Evolutionary conservation across 2,329 filamentous ascomycete genomes (phyloP), one percentile per base, ranked within the genome.

Genomic region (Alternaria longipes): DNA sequence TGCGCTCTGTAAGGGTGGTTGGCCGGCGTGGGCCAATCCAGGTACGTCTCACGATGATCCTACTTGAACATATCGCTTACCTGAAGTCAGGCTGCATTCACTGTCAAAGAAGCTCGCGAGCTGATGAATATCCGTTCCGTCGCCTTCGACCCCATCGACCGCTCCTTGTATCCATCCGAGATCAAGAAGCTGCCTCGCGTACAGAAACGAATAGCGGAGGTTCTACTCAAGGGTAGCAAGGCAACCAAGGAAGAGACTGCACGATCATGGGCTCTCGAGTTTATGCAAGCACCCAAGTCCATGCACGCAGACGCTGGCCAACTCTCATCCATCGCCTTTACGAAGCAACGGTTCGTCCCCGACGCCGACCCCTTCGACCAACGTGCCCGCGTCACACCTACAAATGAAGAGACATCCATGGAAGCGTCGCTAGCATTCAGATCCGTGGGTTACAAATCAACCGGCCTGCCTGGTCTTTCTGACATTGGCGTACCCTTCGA

Each of bases 371-470:
- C 81, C 1, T 84, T 86, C 11, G 78, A 85, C 47, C 69, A 84
- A 74, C 60, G 87, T 84, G 80, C 86, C 83, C 74, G 76, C 36
- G 81, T 85, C 8, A 79, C 82, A 3, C 75, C 75, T 3, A 81
- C 85, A 20, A 58, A 68, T 4, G 69, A 16, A 68, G 79, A 42
- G 83, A 86, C 8, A 80, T 82, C 84, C 4, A 69, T 97, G 5
- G 83, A 87, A 0, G 89, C 93, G 0, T 85, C 89, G 6, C 75
- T 94, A 4, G 93, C 92, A 16, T 97, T 99, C 80, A 89, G 93
- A 18, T 97, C 93, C n/a, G 94, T 99, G 44, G 95, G 95, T 7
- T 99, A 99, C 81, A 93, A 92, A 70, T 94, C 93, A 0, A 85
- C 90, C 32, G 84, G 92, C 0, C 81, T 99, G 0, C 85, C 88